These are phyloP conservation scores for Cordyceps tenuipes DNA, from an alignment of 2,329 filamentous ascomycete species.

Conservation along the genomic window DNA sequence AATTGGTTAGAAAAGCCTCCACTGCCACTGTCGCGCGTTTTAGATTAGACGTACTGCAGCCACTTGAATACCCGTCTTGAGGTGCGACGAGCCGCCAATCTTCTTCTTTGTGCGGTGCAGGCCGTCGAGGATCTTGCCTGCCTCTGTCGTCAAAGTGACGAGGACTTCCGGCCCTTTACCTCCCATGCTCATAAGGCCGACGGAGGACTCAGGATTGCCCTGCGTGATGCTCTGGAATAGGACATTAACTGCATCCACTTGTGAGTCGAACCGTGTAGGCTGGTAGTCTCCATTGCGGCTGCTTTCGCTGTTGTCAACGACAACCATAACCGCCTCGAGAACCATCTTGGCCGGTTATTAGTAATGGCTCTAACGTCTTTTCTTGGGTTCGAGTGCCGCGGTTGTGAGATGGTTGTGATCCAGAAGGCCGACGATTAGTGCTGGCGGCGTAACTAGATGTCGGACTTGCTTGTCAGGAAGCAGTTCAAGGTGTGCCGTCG, in stretches of 20 bases:
- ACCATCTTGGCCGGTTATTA: conserved; percentile 65
- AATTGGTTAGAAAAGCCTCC: conserved; percentile 60
- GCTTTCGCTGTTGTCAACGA: conserved; percentile 98
- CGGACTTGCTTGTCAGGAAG: conserved; percentile 5
- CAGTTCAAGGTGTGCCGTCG: conserved; percentile 10
- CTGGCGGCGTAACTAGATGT: neutral
- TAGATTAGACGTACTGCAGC: conserved; percentile 62
- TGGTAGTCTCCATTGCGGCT: conserved; percentile 92
- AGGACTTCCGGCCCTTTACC: conserved; percentile 96
- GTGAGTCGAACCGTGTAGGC: conserved; percentile 91
- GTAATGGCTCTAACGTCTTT: conserved; percentile 6
- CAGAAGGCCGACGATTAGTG: conserved; percentile 3
- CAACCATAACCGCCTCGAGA: conserved; percentile 98
- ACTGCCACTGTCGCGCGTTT: neutral
- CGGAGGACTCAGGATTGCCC: conserved; percentile 91
- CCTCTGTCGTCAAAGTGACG: conserved; percentile 91
- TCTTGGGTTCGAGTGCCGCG: neutral
- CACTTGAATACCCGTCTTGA: conserved; percentile 91
- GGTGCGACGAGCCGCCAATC: conserved; percentile 80
- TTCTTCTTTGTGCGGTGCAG: conserved; percentile 83
- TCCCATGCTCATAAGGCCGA: conserved; percentile 98
- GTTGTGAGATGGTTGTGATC: neutral
- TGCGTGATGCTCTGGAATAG: conserved; percentile 94
- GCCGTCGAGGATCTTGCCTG: conserved; percentile 89
- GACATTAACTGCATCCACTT: conserved; percentile 88